A percentile compares a stretch with the other conserved stretches of the same genome.
Conservation (phyloP, 257 asterid species). For the Solanum rostratum region DNA sequence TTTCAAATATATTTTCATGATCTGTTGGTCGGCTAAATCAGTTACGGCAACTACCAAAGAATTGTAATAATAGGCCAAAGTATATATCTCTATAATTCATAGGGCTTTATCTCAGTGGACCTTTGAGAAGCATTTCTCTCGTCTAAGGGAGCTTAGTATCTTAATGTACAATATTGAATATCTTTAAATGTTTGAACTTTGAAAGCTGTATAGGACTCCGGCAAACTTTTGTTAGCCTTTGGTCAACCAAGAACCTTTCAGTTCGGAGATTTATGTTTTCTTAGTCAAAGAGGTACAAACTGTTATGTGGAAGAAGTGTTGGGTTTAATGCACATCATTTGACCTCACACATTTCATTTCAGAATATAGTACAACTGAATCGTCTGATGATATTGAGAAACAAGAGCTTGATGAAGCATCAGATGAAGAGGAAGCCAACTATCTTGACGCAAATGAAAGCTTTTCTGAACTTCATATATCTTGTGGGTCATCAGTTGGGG, state of each 20-base stretch:
- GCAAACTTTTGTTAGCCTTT: not conserved
- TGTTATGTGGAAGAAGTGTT: not conserved
- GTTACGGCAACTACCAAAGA: not conserved
- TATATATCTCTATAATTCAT: not conserved
- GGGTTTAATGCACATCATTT: not conserved
- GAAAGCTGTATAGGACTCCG: not conserved
- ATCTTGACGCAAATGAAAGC: conserved; percentile 57
- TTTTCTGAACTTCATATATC: conserved; percentile 35
- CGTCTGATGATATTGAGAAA: conserved; percentile 88
- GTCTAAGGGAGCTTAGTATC: not conserved
- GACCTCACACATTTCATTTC: conserved; percentile 10
- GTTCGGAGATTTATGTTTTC: not conserved
- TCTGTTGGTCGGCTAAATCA: not conserved
- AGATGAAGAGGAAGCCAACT: conserved; percentile 71
- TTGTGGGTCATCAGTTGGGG: conserved; percentile 23
- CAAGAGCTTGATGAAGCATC: conserved; percentile 84
- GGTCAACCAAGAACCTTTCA: not conserved
- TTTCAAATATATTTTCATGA: not conserved
- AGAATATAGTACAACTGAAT: conserved; percentile 98
- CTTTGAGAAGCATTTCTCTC: not conserved
- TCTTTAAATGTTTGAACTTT: not conserved
- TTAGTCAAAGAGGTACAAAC: not conserved
- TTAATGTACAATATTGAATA: not conserved
- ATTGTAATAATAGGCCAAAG: not conserved
- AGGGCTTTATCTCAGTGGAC: not conserved